A percentile compares a stretch with the other conserved stretches of the same genome.
Conservation (phyloP, 176 grass and related monocot genomes). For the Phoenix dactylifera region DNA sequence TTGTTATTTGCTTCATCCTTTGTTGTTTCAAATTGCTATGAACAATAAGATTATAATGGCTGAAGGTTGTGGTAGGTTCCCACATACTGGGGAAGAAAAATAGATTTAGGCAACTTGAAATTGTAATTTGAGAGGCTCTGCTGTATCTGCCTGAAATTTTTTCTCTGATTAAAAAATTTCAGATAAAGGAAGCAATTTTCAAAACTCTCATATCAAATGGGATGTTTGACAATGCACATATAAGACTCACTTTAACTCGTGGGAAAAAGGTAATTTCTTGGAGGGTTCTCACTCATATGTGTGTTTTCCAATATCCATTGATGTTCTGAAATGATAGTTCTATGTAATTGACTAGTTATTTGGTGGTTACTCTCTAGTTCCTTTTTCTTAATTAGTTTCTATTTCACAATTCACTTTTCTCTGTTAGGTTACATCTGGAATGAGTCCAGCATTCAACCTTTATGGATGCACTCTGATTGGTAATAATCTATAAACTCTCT, state of each 20-base stretch:
- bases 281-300: too few relatives aligned
- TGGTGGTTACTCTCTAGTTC: too few relatives aligned
- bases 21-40: neutral
- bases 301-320: too few relatives aligned
- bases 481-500: conserved; percentile 30
- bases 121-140: too few relatives aligned
- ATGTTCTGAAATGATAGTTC: too few relatives aligned
- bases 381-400: neutral
- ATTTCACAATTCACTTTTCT: conserved; percentile 22
- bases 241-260: conserved; percentile 86
- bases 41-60: too few relatives aligned
- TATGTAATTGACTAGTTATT: too few relatives aligned
- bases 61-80: too few relatives aligned
- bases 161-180: conserved; percentile 21
- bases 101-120: too few relatives aligned
- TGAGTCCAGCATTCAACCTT: conserved; percentile 95
- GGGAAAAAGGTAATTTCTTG: conserved; percentile 72
- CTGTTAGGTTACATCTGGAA: conserved; percentile 90
- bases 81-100: too few relatives aligned
- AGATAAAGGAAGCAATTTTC: conserved; percentile 93
- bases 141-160: neutral
- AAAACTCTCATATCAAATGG: conserved; percentile 86
- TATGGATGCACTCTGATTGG: conserved; percentile 93
- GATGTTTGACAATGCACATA: conserved; percentile 94
- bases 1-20: neutral